Evolutionary conservation across 495 filamentous ascomycete species (phyloP).

Genomic region (Peziza echinospora): DNA sequence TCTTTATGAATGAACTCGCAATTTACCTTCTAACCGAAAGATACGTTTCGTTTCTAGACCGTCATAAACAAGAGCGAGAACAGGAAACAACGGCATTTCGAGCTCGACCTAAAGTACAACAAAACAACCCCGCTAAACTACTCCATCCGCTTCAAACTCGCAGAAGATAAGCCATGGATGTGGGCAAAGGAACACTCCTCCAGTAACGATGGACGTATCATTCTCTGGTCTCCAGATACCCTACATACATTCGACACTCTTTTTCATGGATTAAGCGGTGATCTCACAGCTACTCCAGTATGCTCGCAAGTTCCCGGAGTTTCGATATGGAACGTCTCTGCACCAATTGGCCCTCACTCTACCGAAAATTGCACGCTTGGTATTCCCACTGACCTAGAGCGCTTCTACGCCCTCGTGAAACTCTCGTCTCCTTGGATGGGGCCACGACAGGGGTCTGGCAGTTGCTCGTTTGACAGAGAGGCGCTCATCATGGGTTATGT

Average conservation of each 20-base stretch:
- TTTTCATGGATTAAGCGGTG: not conserved
- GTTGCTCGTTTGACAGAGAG: slow-evolving; percentile 49
- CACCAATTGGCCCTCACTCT: not conserved
- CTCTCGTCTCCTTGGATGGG: slow-evolving; percentile 68
- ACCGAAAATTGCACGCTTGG: not conserved
- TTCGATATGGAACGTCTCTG: not conserved
- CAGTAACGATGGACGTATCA: not conserved
- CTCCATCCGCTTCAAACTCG: not conserved
- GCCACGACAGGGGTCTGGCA: slow-evolving; percentile 54
- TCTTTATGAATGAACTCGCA: not conserved
- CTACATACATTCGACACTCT: not conserved
- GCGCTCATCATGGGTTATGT: slow-evolving; percentile 67
- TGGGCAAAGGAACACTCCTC: not conserved
- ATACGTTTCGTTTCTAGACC: no score
- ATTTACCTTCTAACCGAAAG: not conserved
- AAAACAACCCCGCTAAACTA: not conserved
- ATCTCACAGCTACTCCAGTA: not conserved
- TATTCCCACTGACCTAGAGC: slow-evolving; percentile 3
- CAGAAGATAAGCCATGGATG: not conserved
- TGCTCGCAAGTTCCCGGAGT: not conserved
- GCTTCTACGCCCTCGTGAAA: slow-evolving; percentile 65
- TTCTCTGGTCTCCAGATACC: not conserved
- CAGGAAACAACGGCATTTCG: not conserved
- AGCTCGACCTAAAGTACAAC: not conserved
- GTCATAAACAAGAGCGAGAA: not conserved